A percentile compares a stretch with the other conserved stretches of the same genome.
phyloP scores from a whole-genome alignment of 176 grass and related monocot species.

The Musa schizocarpa region DNA sequence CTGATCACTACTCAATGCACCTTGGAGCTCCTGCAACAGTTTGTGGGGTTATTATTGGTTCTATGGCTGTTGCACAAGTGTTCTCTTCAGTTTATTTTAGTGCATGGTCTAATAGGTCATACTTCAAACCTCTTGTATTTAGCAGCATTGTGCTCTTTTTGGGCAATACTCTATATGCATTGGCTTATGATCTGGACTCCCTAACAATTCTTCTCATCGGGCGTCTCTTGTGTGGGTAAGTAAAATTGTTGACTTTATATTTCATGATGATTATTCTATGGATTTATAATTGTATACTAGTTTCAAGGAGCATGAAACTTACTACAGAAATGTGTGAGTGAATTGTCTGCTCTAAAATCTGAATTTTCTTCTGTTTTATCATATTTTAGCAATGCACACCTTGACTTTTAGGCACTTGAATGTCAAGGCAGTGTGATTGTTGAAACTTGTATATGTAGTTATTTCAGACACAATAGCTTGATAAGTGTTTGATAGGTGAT shows the following conservation, averaged over 20 bases:
- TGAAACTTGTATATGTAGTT: no score
- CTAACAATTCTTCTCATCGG: slow-evolving; percentile 10
- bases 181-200: slow-evolving; percentile 12
- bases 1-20: slow-evolving; percentile 12
- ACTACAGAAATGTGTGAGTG: background rate
- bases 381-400: background rate
- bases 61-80: slow-evolving; percentile 18
- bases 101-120: slow-evolving; percentile 20
- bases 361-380: background rate
- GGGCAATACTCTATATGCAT: slow-evolving; percentile 11
- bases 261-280: background rate
- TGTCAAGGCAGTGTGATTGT: no score
- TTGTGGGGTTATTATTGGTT: slow-evolving; percentile 15
- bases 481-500: no score
- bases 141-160: slow-evolving; percentile 17
- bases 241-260: slow-evolving; percentile 1
- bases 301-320: background rate
- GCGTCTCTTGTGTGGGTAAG: slow-evolving; percentile 9
- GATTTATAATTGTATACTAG: background rate
- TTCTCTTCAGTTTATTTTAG: slow-evolving; percentile 20
- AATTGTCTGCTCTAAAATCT: background rate
- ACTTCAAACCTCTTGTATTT: slow-evolving; percentile 16
- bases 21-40: slow-evolving; percentile 15
- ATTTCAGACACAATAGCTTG: no score
- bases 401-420: no score